Percentiles rank a stretch among this genome's conserved stretches.
Conservation (phyloP, 176 grass and related monocot species). For the Oryza coarctata region DNA sequence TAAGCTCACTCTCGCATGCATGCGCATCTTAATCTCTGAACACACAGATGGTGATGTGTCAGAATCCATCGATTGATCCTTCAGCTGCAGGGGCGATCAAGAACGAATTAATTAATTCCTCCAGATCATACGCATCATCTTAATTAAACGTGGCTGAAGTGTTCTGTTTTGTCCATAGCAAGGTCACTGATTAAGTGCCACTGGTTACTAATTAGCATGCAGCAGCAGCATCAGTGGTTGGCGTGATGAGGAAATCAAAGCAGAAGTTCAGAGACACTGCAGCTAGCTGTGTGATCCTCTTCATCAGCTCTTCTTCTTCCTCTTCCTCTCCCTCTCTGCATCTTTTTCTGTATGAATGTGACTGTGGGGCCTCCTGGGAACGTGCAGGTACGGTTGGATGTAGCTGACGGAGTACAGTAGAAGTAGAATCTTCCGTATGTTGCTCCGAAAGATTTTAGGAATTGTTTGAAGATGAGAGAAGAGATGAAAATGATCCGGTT, state of each 20-base stretch:
- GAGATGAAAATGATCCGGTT: too few species aligned
- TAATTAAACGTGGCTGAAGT: conserved; percentile 20
- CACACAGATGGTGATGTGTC: not conserved
- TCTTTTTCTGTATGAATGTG: conserved; percentile 14
- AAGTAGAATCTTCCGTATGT: conserved; percentile 36
- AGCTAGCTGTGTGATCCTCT: not conserved
- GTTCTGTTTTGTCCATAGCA: not conserved
- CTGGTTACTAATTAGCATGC: not conserved
- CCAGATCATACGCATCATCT: not conserved
- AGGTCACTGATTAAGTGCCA: not conserved
- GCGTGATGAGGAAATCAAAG: not conserved
- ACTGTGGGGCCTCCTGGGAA: conserved; percentile 26
- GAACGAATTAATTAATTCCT: not conserved
- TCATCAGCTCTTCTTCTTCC: not conserved
- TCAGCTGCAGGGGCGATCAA: not conserved
- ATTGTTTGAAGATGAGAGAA: too few species aligned
- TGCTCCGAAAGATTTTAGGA: not conserved
- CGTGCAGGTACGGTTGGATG: conserved; percentile 40
- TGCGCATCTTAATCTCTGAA: not conserved
- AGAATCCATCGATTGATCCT: not conserved
- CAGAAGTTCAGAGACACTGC: not conserved
- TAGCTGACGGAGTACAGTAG: not conserved
- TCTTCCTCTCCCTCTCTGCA: not conserved
- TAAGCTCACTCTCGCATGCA: not conserved
- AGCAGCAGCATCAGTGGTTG: not conserved